phyloP scores from a whole-genome alignment of 2,329 filamentous ascomycete genomes.

The Corynespora cassiicola region DNA sequence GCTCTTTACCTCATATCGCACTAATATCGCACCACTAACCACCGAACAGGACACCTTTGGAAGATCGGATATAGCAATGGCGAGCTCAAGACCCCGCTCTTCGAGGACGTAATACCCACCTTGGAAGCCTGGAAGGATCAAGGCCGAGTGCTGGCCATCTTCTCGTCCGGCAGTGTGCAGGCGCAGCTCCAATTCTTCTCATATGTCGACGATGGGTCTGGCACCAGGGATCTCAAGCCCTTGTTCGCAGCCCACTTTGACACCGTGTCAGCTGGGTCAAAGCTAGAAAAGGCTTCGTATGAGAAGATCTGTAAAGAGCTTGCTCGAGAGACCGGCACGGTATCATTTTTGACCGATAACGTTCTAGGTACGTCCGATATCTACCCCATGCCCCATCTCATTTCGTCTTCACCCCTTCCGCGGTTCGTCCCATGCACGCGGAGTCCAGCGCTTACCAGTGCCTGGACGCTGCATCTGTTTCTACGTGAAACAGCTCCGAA shows the following conservation, averaged over 20 bases:
- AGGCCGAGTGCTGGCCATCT: constrained; percentile 71
- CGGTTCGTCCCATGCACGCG: constrained; percentile 1
- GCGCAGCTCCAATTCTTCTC: constrained; percentile 82
- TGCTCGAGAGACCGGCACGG: constrained; percentile 55
- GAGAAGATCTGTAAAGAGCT: constrained; percentile 64
- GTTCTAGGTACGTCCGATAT: constrained; percentile 57
- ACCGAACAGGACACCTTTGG: constrained; percentile 71
- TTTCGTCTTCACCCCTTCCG: constrained; percentile 4
- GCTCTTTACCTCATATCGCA: constrained; percentile 8
- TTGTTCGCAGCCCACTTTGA: constrained; percentile 64
- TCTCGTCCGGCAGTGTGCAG: constrained; percentile 80
- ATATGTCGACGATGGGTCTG: constrained; percentile 53
- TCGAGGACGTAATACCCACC: constrained; percentile 73
- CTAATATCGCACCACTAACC: constrained; percentile 26
- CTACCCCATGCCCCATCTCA: background rate
- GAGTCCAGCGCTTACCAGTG: no score
- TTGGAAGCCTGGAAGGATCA: constrained; percentile 65
- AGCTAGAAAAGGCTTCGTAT: constrained; percentile 73
- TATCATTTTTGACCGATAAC: constrained; percentile 85
- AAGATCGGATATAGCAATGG: constrained; percentile 74
- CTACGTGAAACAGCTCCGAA: constrained; percentile 23
- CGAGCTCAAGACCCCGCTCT: constrained; percentile 74
- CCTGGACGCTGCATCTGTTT: constrained; percentile 7
- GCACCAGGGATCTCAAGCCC: constrained; percentile 50
- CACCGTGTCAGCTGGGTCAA: constrained; percentile 79